Percentiles rank a stretch among this genome's conserved stretches.
Conservation (phyloP, 2,329 filamentous ascomycete species). For the Dactylellina haptotyla region DNA sequence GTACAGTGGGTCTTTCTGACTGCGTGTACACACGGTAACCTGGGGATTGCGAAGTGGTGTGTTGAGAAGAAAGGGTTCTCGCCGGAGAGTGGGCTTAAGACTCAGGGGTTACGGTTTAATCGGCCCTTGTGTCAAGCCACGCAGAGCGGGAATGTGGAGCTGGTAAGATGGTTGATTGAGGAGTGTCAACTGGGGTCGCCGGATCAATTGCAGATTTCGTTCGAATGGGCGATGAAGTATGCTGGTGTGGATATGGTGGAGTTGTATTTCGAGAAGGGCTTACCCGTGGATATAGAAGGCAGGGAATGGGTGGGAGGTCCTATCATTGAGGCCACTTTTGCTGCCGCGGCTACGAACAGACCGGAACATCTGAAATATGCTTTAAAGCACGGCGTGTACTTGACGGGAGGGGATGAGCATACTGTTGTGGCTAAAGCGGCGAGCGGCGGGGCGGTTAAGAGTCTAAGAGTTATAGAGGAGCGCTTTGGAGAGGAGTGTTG, state of each 20-base stretch:
- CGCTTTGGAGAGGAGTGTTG: conserved; percentile 14
- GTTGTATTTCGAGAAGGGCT: conserved; percentile 27
- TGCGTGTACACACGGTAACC: conserved; percentile 29
- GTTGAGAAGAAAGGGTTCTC: conserved; percentile 2
- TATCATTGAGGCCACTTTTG: conserved; percentile 2
- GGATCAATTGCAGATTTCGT: conserved; percentile 16
- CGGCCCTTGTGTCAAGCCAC: conserved; percentile 30
- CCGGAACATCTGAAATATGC: conserved; percentile 17
- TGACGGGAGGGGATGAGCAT: conserved; percentile 10
- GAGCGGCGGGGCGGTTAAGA: conserved; percentile 4
- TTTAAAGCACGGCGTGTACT: conserved; percentile 15
- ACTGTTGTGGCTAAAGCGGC: conserved; percentile 13
- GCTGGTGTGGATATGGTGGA: conserved; percentile 29
- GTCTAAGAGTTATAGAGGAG: conserved; percentile 17
- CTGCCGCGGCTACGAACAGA: conserved; percentile 8
- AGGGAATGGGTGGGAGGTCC: background rate
- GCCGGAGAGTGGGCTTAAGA: conserved; percentile 3
- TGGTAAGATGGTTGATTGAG: conserved; percentile 20
- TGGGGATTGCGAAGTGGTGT: conserved; percentile 16
- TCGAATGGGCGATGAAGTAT: conserved; percentile 38
- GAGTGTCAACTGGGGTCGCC: background rate
- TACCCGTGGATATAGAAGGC: conserved; percentile 3
- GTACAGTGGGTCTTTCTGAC: conserved; percentile 20
- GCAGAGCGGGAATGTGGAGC: conserved; percentile 38
- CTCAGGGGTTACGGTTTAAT: background rate